Base-by-base conservation (phyloP, 257 asterid species). In the Nicotiana tomentosiformis region DNA sequence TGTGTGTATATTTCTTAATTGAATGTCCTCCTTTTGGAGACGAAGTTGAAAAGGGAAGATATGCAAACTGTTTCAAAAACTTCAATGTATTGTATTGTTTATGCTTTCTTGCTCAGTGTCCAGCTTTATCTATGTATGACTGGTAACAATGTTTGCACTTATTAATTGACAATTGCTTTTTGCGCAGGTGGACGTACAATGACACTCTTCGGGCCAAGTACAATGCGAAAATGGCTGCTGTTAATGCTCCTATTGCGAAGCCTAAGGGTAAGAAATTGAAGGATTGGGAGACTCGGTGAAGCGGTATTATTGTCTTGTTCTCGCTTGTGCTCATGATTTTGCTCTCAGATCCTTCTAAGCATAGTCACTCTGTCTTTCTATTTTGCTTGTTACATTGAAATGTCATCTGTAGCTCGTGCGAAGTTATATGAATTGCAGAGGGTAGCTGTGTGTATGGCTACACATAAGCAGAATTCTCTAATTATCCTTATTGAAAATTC, bases 211-310 rank as follows among this genome's bases (percentile, higher is more conserved):
- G 98, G 43, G 93, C 92, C 60, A 96, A 94, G 85, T 96, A 94
- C 87, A 93, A 94, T 66, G 92, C 93, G 23, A 94, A 94, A 87
- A 96, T 94, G 98, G 99, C 98, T 82, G 99, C 97, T 78, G 90
- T 92, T 90, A 92, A 92, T 86, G 91, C 97, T 5, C 97, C 97
- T 23, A 91, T 96, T 33, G 91, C 87, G 35, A 96, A 90, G 84
- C 99, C 97, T 30, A 96, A 90, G 89, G 98, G 99, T 72, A 96
- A 91, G 92, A 96, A 94, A 83, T 46, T 94, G 88, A 93, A 96
- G 92, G 95, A 94, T 77, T 94, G 97, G 97, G 98, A 92, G 77
- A 35, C 81, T 0, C 89, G 88, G 5, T 92, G 92, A 93, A 69
- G 78, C 37, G 2, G 14, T 72, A 46, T 20, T 12, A n/a, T 46